A percentile compares a stretch with the other conserved stretches of the same genome.
Evolutionary conservation across 257 asterid species (phyloP).

Genomic region (Solanum bulbocastanum): DNA sequence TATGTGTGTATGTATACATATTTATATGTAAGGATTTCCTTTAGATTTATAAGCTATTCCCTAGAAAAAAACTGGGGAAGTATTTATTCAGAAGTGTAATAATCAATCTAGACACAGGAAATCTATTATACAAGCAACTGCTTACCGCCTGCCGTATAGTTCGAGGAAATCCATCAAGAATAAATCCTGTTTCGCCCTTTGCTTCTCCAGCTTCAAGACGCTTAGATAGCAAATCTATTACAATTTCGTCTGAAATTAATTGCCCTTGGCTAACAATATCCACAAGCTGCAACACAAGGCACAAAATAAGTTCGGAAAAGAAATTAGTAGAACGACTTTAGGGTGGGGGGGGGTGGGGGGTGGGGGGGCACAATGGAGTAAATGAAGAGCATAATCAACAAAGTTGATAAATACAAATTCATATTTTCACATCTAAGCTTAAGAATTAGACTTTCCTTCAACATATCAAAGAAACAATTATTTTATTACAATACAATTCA

Average conservation of each 20-base stretch:
- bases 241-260: constrained; percentile 80
- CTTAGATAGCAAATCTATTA: constrained; percentile 71
- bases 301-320: constrained; percentile 4
- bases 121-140: background rate
- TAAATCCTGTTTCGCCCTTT: constrained; percentile 81
- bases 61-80: background rate
- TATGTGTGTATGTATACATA: background rate
- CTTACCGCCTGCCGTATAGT: constrained; percentile 96
- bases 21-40: background rate
- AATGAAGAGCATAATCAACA: background rate
- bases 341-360: too few species aligned
- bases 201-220: constrained; percentile 76
- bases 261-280: constrained; percentile 85
- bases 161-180: constrained; percentile 98
- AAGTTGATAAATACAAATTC: background rate
- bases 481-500: background rate
- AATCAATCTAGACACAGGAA: background rate
- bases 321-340: background rate
- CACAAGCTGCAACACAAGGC: constrained; percentile 49
- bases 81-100: background rate
- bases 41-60: background rate
- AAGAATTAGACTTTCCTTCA: background rate
- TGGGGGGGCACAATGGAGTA: background rate
- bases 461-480: background rate
- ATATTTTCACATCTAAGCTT: background rate